A percentile compares a stretch with the other conserved stretches of the same genome.
Conservation (phyloP, 192 early-diverging fungal species). For the Coemansia biformis region DNA sequence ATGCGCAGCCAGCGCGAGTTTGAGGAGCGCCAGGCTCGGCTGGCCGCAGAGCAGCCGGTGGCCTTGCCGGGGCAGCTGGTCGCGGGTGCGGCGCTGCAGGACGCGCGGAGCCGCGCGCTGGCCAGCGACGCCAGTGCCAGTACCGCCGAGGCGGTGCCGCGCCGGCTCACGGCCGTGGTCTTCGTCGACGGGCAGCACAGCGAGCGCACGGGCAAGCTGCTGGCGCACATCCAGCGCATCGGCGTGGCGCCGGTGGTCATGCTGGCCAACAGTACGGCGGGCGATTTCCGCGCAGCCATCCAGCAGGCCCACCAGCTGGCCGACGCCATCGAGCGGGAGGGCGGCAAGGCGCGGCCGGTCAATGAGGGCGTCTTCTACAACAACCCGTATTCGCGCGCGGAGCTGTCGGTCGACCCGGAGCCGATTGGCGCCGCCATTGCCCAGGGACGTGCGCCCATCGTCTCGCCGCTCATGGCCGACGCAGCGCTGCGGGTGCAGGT, state of each 20-base stretch:
- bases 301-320: constrained; percentile 31
- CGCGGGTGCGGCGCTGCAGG: constrained; percentile 12
- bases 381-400: constrained; percentile 9
- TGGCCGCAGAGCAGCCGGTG: constrained; percentile 17
- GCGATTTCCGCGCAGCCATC: constrained; percentile 21
- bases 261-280: constrained; percentile 3
- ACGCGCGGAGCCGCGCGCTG: too few relatives aligned
- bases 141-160: constrained; percentile 6
- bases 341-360: constrained; percentile 65
- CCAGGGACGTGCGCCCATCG: constrained; percentile 60
- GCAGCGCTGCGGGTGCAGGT: constrained; percentile 35
- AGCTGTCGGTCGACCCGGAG: constrained; percentile 40
- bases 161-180: constrained; percentile 24
- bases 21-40: constrained; percentile 30
- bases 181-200: constrained; percentile 21
- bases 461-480: constrained; percentile 54
- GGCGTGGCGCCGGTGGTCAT: constrained; percentile 45
- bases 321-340: constrained; percentile 67
- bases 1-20: constrained; percentile 44
- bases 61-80: constrained; percentile 14
- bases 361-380: constrained; percentile 60
- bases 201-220: constrained; percentile 27
- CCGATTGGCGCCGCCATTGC: constrained; percentile 59
- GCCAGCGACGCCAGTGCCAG: too few relatives aligned
- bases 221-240: constrained; percentile 50